A percentile compares a stretch with the other conserved stretches of the same genome.
Conservation (phyloP, 2,329 filamentous ascomycete genomes). For the Sporothrix protearum region DNA sequence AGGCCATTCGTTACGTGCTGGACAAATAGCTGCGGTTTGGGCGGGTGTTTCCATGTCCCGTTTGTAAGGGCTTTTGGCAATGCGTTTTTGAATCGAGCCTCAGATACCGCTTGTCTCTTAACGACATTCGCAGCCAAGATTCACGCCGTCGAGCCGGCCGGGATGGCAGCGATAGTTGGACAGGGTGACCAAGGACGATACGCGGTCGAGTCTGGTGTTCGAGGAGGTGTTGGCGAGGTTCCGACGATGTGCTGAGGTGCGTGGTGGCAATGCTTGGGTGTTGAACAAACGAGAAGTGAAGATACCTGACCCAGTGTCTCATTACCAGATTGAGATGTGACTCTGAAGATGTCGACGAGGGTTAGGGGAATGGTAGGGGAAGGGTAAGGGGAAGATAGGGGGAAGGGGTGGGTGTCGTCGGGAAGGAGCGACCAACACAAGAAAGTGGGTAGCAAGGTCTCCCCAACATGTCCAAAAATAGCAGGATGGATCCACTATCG, state of each 20-base stretch:
- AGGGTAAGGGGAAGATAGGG: slow-evolving; percentile 1
- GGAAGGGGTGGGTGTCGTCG: neutral
- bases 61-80: slow-evolving; percentile 28
- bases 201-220: neutral
- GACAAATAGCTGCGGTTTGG: slow-evolving; percentile 21
- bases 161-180: neutral
- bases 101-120: too few relatives aligned
- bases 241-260: too few relatives aligned
- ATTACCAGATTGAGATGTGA: neutral
- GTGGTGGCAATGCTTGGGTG: neutral
- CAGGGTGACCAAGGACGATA: neutral
- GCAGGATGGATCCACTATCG: too few relatives aligned
- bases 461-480: neutral
- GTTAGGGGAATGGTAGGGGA: too few relatives aligned
- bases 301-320: neutral
- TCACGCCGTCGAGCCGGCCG: too few relatives aligned
- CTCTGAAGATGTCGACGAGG: too few relatives aligned
- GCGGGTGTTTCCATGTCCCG: slow-evolving; percentile 23
- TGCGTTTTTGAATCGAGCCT: slow-evolving; percentile 31
- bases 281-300: neutral
- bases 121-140: too few relatives aligned
- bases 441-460: neutral
- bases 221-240: neutral
- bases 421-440: neutral
- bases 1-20: slow-evolving; percentile 1